Percentiles rank a stretch among this genome's conserved stretches.
These are phyloP conservation scores for Sugiyamaella pinicola DNA, from an alignment of 1,139 yeast species.

Conservation along the genomic window DNA sequence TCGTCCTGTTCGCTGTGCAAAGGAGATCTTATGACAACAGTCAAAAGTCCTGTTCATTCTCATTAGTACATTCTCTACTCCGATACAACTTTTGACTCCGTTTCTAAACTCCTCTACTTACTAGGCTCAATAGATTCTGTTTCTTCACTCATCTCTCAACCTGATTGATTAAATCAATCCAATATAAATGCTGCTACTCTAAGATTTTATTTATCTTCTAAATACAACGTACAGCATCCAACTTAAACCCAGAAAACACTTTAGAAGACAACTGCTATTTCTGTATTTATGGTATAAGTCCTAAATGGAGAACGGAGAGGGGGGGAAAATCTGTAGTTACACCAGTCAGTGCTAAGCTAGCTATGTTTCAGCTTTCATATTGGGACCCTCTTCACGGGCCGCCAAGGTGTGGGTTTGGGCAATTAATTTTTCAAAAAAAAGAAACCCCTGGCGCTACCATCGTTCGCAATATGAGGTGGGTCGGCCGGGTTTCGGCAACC, in stretches of 20 bases:
- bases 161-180: not conserved
- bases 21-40: slow-evolving; percentile 14
- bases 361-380: not conserved
- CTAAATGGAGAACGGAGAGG: slow-evolving; percentile 7
- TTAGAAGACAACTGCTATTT: too few species aligned
- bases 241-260: too few species aligned
- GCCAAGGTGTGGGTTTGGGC: slow-evolving; percentile 8
- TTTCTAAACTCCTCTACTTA: not conserved
- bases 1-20: slow-evolving; percentile 11
- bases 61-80: too few species aligned
- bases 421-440: slow-evolving; percentile 16
- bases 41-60: slow-evolving; percentile 3
- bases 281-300: not conserved
- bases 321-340: slow-evolving; percentile 2
- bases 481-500: not conserved
- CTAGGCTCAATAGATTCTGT: slow-evolving; percentile 6
- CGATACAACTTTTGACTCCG: too few species aligned
- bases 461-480: too few species aligned
- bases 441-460: slow-evolving; percentile 16
- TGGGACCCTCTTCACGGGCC: not conserved
- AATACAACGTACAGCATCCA: too few species aligned
- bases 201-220: too few species aligned
- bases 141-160: slow-evolving; percentile 12
- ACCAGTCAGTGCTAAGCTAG: too few species aligned
- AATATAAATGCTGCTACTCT: not conserved